Evolutionary conservation across 441 rosid species (phyloP).

Genomic region (Bocquillonia castaneifolia): DNA sequence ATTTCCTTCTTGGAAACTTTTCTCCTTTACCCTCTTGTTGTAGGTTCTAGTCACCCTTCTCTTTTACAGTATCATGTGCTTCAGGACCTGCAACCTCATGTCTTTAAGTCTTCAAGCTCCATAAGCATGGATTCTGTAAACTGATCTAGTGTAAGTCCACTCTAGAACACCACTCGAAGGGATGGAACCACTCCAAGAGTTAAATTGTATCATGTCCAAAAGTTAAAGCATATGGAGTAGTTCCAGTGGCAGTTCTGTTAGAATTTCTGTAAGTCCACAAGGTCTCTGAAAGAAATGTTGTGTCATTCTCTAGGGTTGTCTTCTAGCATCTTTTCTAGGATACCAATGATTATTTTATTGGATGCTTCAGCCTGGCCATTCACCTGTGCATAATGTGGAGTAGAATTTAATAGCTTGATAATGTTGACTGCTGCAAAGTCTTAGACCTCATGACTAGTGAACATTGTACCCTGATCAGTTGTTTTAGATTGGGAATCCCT

Average conservation of each 20-base stretch:
- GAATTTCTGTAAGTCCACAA: not conserved
- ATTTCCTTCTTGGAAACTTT: too few relatives aligned
- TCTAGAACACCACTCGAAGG: not conserved
- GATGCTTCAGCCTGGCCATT: not conserved
- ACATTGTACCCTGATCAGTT: not conserved
- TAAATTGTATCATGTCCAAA: not conserved
- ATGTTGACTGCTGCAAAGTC: too few relatives aligned
- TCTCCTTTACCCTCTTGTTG: not conserved
- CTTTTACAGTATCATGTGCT: not conserved
- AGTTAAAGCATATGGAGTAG: not conserved
- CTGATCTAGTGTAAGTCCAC: not conserved
- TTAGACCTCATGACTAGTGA: not conserved
- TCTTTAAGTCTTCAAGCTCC: not conserved
- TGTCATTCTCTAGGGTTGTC: not conserved
- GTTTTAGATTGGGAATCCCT: not conserved
- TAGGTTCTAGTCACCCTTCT: not conserved
- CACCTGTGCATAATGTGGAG: not conserved
- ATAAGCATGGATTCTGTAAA: not conserved
- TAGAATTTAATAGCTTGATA: not conserved
- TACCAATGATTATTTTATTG: not conserved
- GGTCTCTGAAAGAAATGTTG: not conserved
- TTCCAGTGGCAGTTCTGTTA: not conserved
- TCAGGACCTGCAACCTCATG: not conserved
- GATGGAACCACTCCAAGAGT: not conserved
- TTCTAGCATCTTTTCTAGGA: too few relatives aligned